Evolutionary conservation across 345 rosid genomes (phyloP).

Genomic region (Eucalyptus leucophloia): DNA sequence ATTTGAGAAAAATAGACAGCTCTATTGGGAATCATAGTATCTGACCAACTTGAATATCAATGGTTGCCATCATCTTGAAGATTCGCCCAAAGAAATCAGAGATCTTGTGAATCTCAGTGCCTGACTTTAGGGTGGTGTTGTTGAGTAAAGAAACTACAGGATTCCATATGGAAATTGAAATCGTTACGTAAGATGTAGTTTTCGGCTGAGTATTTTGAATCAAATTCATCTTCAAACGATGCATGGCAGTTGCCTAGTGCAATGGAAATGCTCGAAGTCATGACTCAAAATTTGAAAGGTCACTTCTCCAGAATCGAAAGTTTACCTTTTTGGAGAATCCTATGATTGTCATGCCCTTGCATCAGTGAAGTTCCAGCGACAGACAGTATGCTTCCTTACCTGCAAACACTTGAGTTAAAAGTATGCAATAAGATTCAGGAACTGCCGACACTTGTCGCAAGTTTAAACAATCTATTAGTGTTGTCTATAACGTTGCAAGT

Average conservation of each 20-base stretch:
- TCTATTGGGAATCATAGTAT: not conserved
- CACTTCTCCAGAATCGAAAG: no score
- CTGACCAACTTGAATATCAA: not conserved
- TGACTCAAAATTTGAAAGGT: no score
- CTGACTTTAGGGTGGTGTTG: not conserved
- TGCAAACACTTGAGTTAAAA: not conserved
- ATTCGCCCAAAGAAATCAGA: no score
- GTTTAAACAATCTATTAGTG: no score
- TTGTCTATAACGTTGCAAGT: no score
- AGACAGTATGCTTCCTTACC: not conserved
- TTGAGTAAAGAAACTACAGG: not conserved
- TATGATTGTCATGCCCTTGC: no score
- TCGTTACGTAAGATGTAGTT: not conserved
- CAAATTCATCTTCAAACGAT: not conserved
- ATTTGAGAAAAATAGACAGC: not conserved
- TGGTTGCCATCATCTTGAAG: not conserved
- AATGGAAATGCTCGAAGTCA: no score
- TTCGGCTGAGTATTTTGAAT: not conserved
- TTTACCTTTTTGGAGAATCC: no score
- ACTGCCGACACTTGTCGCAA: fast-evolving
- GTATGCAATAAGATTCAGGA: not conserved
- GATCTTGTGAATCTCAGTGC: not conserved
- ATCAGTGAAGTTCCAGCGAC: no score
- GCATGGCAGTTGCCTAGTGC: no score
- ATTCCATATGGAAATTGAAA: not conserved